Conservation (phyloP, 2,329 filamentous ascomycete genomes). For the Metarhizium brunneum region DNA sequence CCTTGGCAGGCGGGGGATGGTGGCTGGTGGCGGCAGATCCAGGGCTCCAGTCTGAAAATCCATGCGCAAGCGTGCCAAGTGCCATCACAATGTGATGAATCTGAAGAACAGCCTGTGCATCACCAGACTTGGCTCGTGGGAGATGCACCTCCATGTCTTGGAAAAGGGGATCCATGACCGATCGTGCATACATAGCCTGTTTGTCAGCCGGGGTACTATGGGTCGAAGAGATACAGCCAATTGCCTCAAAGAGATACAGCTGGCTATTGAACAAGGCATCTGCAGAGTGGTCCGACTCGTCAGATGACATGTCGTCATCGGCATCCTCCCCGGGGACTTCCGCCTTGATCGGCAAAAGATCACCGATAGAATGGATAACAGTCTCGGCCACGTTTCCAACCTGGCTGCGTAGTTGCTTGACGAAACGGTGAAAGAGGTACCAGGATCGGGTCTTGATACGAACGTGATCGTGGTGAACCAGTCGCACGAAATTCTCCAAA, state of each 20-base stretch:
- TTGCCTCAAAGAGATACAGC: constrained; percentile 86
- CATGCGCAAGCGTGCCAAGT: constrained; percentile 80
- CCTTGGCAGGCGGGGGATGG: constrained; percentile 45
- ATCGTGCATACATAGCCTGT: constrained; percentile 77
- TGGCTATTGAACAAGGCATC: constrained; percentile 87
- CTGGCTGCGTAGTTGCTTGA: constrained; percentile 76
- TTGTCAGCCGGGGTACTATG: constrained; percentile 68
- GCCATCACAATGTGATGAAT: constrained; percentile 97
- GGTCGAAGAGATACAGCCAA: constrained; percentile 85
- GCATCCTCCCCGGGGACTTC: constrained; percentile 69
- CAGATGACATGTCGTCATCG: constrained; percentile 91
- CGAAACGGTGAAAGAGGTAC: constrained; percentile 92
- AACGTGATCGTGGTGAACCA: constrained; percentile 80
- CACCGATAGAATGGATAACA: constrained; percentile 81
- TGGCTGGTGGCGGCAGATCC: constrained; percentile 27
- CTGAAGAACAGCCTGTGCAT: constrained; percentile 75
- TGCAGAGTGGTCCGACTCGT: constrained; percentile 82
- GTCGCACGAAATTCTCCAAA: constrained; percentile 80
- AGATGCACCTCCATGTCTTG: constrained; percentile 80
- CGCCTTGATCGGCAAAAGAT: constrained; percentile 83
- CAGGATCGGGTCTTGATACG: constrained; percentile 86
- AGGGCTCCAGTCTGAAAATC: constrained; percentile 84
- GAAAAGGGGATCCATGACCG: constrained; percentile 84
- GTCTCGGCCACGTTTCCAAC: constrained; percentile 86
- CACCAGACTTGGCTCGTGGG: constrained; percentile 64